Conservation (phyloP, 805 yeast genomes). For the Novakomyces olei region DNA sequence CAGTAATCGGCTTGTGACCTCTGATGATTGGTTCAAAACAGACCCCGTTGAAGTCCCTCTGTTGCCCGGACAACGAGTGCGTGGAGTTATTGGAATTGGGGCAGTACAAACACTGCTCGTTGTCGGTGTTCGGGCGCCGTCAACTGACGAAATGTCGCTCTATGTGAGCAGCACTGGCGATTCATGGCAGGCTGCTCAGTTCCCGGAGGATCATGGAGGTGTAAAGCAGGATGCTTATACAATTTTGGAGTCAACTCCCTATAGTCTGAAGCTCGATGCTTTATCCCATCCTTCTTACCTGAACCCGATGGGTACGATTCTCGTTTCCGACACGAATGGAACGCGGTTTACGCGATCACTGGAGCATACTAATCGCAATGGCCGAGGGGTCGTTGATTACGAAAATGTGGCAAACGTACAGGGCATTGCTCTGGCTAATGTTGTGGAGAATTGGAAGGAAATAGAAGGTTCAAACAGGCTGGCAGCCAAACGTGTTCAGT, state of each 20-base stretch:
- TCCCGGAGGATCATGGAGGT: slow-evolving; percentile 14
- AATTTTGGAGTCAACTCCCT: slow-evolving; percentile 19
- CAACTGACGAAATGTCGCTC: slow-evolving; percentile 12
- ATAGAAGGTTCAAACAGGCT: background rate
- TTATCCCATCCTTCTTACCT: slow-evolving; percentile 10
- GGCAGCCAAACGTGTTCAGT: slow-evolving; percentile 3
- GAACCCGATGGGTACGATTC: slow-evolving; percentile 15
- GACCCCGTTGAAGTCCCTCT: slow-evolving; percentile 15
- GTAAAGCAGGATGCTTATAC: slow-evolving; percentile 13
- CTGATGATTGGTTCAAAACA: slow-evolving; percentile 26
- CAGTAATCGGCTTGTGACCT: slow-evolving; percentile 14
- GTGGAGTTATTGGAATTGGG: slow-evolving; percentile 17
- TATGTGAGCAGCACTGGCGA: slow-evolving; percentile 17
- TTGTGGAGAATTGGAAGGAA: slow-evolving; percentile 12
- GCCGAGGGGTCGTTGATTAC: slow-evolving; percentile 20
- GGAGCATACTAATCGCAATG: slow-evolving; percentile 14
- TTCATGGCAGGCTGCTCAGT: slow-evolving; percentile 17
- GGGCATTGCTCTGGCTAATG: slow-evolving; percentile 38
- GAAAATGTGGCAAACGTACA: slow-evolving; percentile 30
- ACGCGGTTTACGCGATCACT: slow-evolving; percentile 25
- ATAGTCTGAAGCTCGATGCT: slow-evolving; percentile 23
- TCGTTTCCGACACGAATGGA: slow-evolving; percentile 29
- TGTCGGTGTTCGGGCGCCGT: slow-evolving; percentile 17
- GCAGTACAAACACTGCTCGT: slow-evolving; percentile 17
- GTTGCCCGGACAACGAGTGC: slow-evolving; percentile 15